Base-by-base conservation (phyloP, 306 rosid genomes). In the Cucurbita pepo region DNA sequence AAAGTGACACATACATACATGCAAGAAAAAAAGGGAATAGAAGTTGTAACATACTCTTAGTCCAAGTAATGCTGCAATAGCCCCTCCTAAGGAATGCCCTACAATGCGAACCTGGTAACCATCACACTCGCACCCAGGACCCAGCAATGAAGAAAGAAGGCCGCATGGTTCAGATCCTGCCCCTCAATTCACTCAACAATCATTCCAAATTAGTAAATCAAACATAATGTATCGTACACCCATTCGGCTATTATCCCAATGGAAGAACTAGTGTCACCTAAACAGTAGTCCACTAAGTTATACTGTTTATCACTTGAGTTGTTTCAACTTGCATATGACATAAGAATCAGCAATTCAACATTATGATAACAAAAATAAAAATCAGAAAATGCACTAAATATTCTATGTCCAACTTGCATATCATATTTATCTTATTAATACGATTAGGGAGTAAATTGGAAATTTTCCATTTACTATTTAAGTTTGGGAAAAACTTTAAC, bases 71-170 rank as follows among this genome's bases (percentile, higher is more conserved):
- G 96, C 84, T 22, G 86, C 89, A 86, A 92, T 88, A 54, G 98
- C 85, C 1, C 98, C 98, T 75, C 98, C 96, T 55, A 92, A 91
- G 43, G 97, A 92, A 87, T 92, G 98, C 44, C 98, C 98, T 41
- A 92, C 98, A 48, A 92, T 76, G 73, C 92, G 96, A 74, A 92
- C 36, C 56, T 79, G 57, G 73, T 92, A 92, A 45, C 98, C 98
- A 75, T 81, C 87, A 81, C 96, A 92, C 75, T 92, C 98, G 53
- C 92, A 78, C 15, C 91, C 96, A 77, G 72, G 72, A 79, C 98
- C 91, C 81, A 92, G 82, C 77, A 92, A 87, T 59, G 92, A 82
- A 77, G 98, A 88, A 78, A 92, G 93, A 78, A 80, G 78, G 55
- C 98, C 93, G 55, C 64, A 51, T 59, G 97, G 78, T 79, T 83